phyloP scores from a whole-genome alignment of 192 early-diverging fungal species.

The Lobosporangium transversale region DNA sequence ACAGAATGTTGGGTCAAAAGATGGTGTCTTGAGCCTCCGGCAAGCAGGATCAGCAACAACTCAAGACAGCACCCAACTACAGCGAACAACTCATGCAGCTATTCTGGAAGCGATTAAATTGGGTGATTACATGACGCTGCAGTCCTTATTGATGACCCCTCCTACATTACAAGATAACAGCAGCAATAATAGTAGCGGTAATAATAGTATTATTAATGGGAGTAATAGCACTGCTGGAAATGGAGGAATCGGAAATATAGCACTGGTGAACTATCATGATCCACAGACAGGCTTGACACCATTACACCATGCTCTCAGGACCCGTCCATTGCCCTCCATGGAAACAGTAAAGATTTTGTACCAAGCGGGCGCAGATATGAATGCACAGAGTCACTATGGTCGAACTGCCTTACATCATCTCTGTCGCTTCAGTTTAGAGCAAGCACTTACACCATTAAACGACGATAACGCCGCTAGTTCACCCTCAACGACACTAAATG shows the following conservation, averaged over 20 bases:
- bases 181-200: neutral
- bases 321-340: constrained; percentile 63
- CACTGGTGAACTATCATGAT: constrained; percentile 60
- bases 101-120: constrained; percentile 66
- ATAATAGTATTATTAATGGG: no score
- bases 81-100: constrained; percentile 56
- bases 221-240: constrained; percentile 1
- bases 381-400: constrained; percentile 63
- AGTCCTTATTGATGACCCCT: constrained; percentile 57
- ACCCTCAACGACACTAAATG: neutral
- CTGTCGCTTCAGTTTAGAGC: constrained; percentile 56
- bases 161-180: constrained; percentile 27
- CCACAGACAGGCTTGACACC: constrained; percentile 67
- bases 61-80: no score
- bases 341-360: constrained; percentile 62
- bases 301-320: constrained; percentile 67
- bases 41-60: no score
- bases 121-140: constrained; percentile 65
- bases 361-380: constrained; percentile 63
- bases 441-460: constrained; percentile 25
- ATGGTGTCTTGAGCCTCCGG: no score
- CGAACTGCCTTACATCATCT: constrained; percentile 64
- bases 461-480: constrained; percentile 5
- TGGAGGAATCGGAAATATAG: constrained; percentile 12
- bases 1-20: no score